A percentile compares a stretch with the other conserved stretches of the same genome.
Evolutionary conservation across 2,329 filamentous ascomycete species (phyloP).

Genomic region (Cordyceps cicadae): DNA sequence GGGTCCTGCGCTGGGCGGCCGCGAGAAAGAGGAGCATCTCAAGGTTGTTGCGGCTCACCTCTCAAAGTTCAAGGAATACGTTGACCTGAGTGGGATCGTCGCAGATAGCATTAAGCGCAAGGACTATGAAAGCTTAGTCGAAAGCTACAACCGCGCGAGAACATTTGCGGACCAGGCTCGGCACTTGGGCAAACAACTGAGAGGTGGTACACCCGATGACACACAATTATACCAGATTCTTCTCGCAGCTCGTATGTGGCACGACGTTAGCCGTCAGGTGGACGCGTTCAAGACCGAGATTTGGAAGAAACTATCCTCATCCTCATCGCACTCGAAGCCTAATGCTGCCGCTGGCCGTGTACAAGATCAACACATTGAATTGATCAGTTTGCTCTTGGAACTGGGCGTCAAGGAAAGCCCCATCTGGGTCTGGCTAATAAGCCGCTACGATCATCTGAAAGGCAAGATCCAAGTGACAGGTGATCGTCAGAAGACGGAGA

Average conservation of each 20-base stretch:
- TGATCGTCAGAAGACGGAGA: conserved; percentile 82
- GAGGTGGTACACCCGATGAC: conserved; percentile 57
- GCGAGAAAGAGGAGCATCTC: conserved; percentile 82
- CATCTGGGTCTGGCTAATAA: conserved; percentile 91
- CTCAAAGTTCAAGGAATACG: conserved; percentile 70
- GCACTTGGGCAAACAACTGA: conserved; percentile 51
- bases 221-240: conserved; percentile 78
- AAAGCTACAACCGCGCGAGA: conserved; percentile 78
- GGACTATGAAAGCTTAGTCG: conserved; percentile 80
- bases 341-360: conserved; percentile 42
- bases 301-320: conserved; percentile 70
- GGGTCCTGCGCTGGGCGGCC: conserved; percentile 85
- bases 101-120: conserved; percentile 81
- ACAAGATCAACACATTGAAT: conserved; percentile 81
- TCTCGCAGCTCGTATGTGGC: conserved; percentile 88
- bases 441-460: conserved; percentile 82
- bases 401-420: conserved; percentile 92
- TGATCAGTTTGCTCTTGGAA: conserved; percentile 84
- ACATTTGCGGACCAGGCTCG: conserved; percentile 73
- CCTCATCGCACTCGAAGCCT: conserved; percentile 49
- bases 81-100: conserved; percentile 71
- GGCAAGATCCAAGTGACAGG: conserved; percentile 72
- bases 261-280: conserved; percentile 82
- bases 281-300: conserved; percentile 80
- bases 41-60: conserved; percentile 69